Evolutionary conservation across 1,284 basidiomycete species (phyloP).

Genomic region (Cutaneotrichosporon dermatis): DNA sequence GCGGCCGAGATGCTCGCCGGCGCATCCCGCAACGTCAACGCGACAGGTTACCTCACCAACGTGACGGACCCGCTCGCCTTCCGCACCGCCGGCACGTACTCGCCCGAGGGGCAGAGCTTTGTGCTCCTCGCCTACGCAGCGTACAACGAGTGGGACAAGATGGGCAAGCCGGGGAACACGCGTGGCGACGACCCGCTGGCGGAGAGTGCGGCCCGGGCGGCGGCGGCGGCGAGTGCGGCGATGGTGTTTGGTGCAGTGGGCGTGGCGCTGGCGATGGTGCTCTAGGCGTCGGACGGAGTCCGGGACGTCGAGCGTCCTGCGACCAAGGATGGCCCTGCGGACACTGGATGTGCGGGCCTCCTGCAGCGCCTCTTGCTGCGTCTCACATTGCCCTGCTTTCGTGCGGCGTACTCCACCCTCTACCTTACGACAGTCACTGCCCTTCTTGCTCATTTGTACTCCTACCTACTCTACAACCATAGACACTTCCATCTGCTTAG

Average conservation of each 20-base stretch:
- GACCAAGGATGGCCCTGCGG: no score
- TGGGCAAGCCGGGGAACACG: constrained; percentile 54
- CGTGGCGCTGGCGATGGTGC: not conserved
- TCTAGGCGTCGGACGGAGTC: no score
- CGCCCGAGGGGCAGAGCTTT: constrained; percentile 66
- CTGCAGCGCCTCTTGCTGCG: no score
- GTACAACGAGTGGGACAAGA: constrained; percentile 62
- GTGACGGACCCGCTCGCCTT: constrained; percentile 67
- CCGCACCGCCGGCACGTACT: constrained; percentile 52
- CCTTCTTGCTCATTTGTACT: no score
- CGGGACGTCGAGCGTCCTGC: no score
- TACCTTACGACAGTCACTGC: no score
- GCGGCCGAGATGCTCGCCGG: constrained; percentile 35
- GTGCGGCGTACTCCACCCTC: no score
- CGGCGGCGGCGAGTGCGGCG: not conserved
- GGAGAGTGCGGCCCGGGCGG: not conserved
- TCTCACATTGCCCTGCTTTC: no score
- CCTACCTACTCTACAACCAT: no score
- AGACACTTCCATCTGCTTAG: no score
- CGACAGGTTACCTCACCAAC: constrained; percentile 61
- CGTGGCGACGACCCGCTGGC: constrained; percentile 22
- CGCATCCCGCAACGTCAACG: constrained; percentile 38
- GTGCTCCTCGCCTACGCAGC: constrained; percentile 65
- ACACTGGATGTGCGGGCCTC: no score
- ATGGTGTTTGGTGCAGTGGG: not conserved